Evolutionary conservation across 768 basidiomycete species (phyloP).

Genomic region (Amanita muscaria): DNA sequence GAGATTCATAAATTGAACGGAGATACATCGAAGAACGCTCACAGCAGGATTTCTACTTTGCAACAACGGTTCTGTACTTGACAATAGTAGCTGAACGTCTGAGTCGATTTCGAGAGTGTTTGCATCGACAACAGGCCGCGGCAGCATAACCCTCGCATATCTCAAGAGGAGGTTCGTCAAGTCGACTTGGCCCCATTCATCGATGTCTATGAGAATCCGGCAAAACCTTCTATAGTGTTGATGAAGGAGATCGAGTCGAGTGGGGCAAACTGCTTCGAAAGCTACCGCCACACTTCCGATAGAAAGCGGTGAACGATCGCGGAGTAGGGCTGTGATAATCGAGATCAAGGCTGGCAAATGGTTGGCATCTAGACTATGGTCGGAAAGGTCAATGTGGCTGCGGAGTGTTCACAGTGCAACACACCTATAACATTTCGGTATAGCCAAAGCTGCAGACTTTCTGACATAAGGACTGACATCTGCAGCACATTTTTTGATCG

Average conservation of each 20-base stretch:
- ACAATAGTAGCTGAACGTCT: conserved; percentile 70
- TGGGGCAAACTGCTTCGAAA: conserved; percentile 82
- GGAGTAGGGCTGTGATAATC: conserved; percentile 54
- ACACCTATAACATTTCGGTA: conserved; percentile 75
- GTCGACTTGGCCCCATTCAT: conserved; percentile 94
- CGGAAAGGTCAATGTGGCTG: neutral
- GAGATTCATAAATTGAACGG: conserved; percentile 2
- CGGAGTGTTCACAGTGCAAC: conserved; percentile 1
- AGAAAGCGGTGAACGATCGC: conserved; percentile 77
- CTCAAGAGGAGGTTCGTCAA: conserved; percentile 68
- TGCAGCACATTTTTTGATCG: conserved; percentile 85
- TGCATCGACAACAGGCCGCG: conserved; percentile 38
- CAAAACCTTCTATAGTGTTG: conserved; percentile 82
- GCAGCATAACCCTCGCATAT: conserved; percentile 81
- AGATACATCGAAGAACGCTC: conserved; percentile 17
- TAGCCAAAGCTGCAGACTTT: conserved; percentile 84
- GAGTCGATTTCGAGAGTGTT: conserved; percentile 55
- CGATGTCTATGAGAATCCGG: conserved; percentile 76
- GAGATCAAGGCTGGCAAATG: conserved; percentile 67
- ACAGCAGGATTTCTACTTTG: conserved; percentile 87
- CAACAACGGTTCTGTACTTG: conserved; percentile 66
- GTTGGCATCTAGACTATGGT: conserved; percentile 57
- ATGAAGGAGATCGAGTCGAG: conserved; percentile 81
- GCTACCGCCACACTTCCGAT: conserved; percentile 82
- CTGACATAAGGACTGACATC: conserved; percentile 94